Evolutionary conservation across 441 rosid genomes (phyloP).

Genomic region (Erodium chrysanthum): DNA sequence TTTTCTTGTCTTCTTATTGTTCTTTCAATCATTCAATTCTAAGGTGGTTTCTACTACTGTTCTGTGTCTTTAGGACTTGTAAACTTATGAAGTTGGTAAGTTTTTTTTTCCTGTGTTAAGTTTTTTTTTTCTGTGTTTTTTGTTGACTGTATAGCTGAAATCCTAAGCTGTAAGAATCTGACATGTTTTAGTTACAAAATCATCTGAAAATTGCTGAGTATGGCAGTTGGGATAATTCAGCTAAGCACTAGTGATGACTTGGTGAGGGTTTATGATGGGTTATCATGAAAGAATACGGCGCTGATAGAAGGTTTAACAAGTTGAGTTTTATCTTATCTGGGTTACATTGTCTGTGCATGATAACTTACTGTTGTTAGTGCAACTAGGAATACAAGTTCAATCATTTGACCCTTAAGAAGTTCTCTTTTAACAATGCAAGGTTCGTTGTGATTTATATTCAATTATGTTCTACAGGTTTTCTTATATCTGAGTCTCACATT

Average conservation of each 20-base stretch:
- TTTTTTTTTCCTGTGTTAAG: too few species aligned
- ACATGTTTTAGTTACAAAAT: not conserved
- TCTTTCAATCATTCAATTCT: not conserved
- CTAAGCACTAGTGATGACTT: not conserved
- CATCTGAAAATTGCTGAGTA: not conserved
- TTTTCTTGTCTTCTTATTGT: not conserved
- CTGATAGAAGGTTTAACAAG: not conserved
- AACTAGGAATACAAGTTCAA: not conserved
- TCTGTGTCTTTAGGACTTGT: not conserved
- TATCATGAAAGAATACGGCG: not conserved
- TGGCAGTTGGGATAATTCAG: not conserved
- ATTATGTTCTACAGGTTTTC: not conserved
- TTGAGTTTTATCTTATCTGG: not conserved
- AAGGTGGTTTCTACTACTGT: not conserved
- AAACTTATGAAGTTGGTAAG: not conserved
- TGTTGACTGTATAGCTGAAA: not conserved
- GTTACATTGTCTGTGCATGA: not conserved
- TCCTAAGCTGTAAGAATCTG: not conserved
- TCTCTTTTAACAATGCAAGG: not conserved
- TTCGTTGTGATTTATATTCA: not conserved
- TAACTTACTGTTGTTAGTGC: not conserved
- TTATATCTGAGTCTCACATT: not conserved
- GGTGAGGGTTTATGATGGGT: constrained; percentile 1
- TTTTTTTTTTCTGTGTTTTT: not conserved
- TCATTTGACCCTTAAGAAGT: not conserved